Percentiles rank a stretch among this genome's conserved stretches.
phyloP scores from a whole-genome alignment of 306 rosid species.

The Notholithocarpus densiflorus region DNA sequence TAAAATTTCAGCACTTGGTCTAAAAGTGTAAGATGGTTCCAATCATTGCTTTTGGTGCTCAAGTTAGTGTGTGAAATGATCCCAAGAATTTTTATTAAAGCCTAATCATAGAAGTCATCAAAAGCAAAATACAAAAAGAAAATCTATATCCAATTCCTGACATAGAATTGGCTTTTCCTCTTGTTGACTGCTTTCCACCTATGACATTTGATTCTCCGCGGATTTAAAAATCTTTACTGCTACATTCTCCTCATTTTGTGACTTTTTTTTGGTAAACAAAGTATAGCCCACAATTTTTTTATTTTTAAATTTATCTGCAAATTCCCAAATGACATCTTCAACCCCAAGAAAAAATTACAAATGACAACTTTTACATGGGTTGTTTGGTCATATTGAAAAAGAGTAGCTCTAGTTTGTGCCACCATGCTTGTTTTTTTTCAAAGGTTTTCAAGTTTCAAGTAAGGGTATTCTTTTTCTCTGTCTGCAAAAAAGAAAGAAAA shows the following conservation, averaged over 20 bases:
- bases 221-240: conserved; percentile 17
- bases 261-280: conserved; percentile 26
- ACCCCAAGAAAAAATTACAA: conserved; percentile 4
- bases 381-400: conserved; percentile 26
- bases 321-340: conserved; percentile 12
- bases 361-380: conserved; percentile 20
- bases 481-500: conserved; percentile 28
- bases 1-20: conserved; percentile 44
- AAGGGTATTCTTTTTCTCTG: conserved; percentile 20
- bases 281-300: conserved; percentile 25
- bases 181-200: conserved; percentile 81
- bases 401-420: conserved; percentile 16
- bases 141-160: conserved; percentile 55
- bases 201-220: conserved; percentile 35
- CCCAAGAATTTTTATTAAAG: conserved; percentile 52
- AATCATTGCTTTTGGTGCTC: conserved; percentile 78
- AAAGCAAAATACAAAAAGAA: conserved; percentile 49
- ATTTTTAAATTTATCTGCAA: not conserved
- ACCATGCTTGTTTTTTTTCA: conserved; percentile 47
- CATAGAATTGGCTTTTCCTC: conserved; percentile 45
- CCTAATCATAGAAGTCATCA: conserved; percentile 85
- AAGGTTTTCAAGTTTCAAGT: conserved; percentile 43
- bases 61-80: conserved; percentile 66
- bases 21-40: conserved; percentile 58
- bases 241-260: conserved; percentile 27